Evolutionary conservation across 2,329 filamentous ascomycete species (phyloP), one percentile per base, ranked within the genome.

Genomic region (Paraconiothyrium sp.): DNA sequence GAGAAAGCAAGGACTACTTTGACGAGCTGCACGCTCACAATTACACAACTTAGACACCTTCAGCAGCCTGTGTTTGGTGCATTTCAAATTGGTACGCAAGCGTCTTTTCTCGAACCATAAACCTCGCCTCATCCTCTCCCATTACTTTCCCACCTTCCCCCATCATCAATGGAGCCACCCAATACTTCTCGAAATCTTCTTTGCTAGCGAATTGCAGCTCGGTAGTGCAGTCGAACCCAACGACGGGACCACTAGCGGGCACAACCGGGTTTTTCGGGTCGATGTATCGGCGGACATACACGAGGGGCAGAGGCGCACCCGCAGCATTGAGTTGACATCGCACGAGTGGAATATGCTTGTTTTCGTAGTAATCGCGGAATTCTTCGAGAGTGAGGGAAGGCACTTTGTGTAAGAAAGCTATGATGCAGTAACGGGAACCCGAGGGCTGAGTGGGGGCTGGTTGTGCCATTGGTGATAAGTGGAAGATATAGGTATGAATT

Each of bases 321-420:
- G 51, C 51, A 8, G 51, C 51, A 13, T 5, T 9, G 27, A 54
- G 13, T 1, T 24, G 20, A 20, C 37, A 22, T 11, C 14, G 37
- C 13, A 44, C 24, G 22, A 54, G 51, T 7, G 51, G 51, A 13
- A 54, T 30, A n/a, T 54, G 51, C 22, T 43, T 35, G 35, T 22
- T 43, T 32, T 54, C 51, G 24, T 54, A 54, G 24, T 54, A 54
- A 14, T 37, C 34, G 35, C 51, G 51, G 37, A 54, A 54, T 4
- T 43, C 51, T 3, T 30, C 24, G 22, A 43, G 51, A 1, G 51
- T 54, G 22, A n/a, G 27, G 7, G 35, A 30, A 11, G 51, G 37
- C 11, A 6, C 14, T 8, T 43, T 43, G 35, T 9, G 4, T 14
- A 54, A 37, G 24, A 54, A 54, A 11, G 51, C 51, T 22, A 54